Evolutionary conservation across 2,329 filamentous ascomycete species (phyloP).

Genomic region (Colletotrichum gloeosporioides): DNA sequence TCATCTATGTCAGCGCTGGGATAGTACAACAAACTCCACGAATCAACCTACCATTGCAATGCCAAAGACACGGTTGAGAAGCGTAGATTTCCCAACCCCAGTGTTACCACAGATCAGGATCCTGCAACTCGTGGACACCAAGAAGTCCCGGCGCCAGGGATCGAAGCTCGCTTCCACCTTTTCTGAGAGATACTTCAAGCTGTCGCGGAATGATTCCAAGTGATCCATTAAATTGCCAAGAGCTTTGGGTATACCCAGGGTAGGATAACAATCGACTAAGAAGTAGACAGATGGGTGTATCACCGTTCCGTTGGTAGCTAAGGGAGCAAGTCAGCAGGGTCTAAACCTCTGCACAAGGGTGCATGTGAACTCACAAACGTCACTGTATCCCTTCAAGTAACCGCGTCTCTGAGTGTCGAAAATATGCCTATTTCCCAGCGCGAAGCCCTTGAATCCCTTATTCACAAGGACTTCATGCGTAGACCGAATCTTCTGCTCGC

Average conservation of each 20-base stretch:
- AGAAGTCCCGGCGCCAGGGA: not conserved
- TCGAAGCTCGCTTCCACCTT: not conserved
- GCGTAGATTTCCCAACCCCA: slow-evolving; percentile 30
- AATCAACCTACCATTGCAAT: slow-evolving; percentile 14
- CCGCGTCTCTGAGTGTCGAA: not conserved
- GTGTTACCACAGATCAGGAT: slow-evolving; percentile 32
- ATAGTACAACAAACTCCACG: not conserved
- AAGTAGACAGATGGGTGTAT: slow-evolving; percentile 19
- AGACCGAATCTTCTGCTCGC: not conserved
- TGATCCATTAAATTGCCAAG: not conserved
- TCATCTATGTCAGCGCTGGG: not conserved
- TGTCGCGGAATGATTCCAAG: not conserved
- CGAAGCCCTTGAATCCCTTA: not conserved
- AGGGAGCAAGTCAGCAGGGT: not conserved
- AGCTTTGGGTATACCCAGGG: not conserved
- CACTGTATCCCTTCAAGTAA: not conserved
- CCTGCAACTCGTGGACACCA: not conserved
- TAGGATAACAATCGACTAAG: slow-evolving; percentile 6
- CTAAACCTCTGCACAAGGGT: not conserved
- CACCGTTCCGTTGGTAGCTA: slow-evolving; percentile 1
- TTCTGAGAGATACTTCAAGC: not conserved
- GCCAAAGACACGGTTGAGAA: slow-evolving; percentile 32
- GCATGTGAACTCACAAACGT: not conserved
- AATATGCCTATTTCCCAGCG: not conserved
- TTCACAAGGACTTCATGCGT: not conserved